Percentiles rank a stretch among this genome's conserved stretches.
Conservation (phyloP, 345 rosid species). For the Linum tenue region DNA sequence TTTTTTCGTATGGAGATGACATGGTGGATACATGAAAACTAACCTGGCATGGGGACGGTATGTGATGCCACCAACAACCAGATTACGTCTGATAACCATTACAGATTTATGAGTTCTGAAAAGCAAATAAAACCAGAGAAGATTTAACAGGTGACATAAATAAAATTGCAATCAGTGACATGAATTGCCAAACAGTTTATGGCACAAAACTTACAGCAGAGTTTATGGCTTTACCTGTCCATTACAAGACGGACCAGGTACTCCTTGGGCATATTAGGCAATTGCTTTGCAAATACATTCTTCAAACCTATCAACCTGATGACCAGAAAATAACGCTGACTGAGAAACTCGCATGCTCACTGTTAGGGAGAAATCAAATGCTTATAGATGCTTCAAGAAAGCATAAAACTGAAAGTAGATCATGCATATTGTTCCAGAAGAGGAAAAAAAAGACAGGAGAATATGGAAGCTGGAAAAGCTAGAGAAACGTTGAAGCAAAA, state of each 20-base stretch:
- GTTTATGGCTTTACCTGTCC: constrained; percentile 61
- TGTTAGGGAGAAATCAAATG: constrained; percentile 1
- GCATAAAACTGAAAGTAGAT: not conserved
- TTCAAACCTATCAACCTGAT: constrained; percentile 92
- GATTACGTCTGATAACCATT: constrained; percentile 82
- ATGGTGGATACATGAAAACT: not conserved
- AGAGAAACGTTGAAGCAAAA: constrained; percentile 12
- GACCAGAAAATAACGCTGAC: constrained; percentile 11
- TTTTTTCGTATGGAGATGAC: too few relatives aligned
- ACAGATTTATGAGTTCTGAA: constrained; percentile 93
- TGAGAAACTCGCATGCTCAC: constrained; percentile 1
- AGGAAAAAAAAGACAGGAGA: not conserved
- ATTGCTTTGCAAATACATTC: constrained; percentile 93
- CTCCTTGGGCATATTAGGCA: constrained; percentile 99
- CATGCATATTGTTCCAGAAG: constrained; percentile 1
- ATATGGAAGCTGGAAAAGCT: not conserved
- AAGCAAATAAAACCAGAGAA: constrained; percentile 14
- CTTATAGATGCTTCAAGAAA: not conserved
- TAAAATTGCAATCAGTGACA: not conserved
- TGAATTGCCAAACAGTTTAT: not conserved
- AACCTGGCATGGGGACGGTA: constrained; percentile 95
- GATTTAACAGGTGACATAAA: not conserved
- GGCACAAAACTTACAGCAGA: not conserved
- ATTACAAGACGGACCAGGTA: constrained; percentile 97
- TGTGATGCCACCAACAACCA: constrained; percentile 96